Conservation (phyloP, 2,329 filamentous ascomycete species). For the Grosmannia serpens region DNA sequence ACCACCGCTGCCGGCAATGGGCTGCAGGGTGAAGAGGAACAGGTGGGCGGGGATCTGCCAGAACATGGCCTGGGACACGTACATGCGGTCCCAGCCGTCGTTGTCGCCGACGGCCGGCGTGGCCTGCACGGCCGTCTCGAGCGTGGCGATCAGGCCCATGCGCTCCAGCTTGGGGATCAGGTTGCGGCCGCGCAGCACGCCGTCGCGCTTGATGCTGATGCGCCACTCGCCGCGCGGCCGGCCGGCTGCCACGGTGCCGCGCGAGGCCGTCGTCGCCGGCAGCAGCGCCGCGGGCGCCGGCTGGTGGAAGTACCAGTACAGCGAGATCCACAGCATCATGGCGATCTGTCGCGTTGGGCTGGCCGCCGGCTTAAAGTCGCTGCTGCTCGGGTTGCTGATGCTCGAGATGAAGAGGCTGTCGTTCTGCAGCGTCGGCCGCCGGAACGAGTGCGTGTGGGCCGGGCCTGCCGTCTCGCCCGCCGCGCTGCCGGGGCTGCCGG, state of each 20-base stretch:
- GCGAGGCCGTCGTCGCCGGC: conserved; percentile 45
- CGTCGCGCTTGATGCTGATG: conserved; percentile 73
- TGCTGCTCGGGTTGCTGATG: conserved; percentile 71
- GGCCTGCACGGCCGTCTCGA: conserved; percentile 60
- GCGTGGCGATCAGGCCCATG: conserved; percentile 73
- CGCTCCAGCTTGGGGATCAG: conserved; percentile 83
- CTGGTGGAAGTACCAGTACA: conserved; percentile 98
- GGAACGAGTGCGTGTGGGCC: conserved; percentile 51
- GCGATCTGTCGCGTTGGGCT: conserved; percentile 84
- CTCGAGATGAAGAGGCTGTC: conserved; percentile 88
- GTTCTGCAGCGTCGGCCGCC: conserved; percentile 59
- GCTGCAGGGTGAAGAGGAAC: conserved; percentile 77
- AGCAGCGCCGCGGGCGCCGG: conserved; percentile 56
- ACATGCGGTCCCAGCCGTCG: conserved; percentile 68
- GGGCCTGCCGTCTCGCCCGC: conserved; percentile 10
- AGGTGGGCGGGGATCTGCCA: conserved; percentile 85
- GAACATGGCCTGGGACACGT: conserved; percentile 68
- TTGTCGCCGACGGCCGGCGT: conserved; percentile 26
- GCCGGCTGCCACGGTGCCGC: conserved; percentile 54
- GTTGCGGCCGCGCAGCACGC: conserved; percentile 75
- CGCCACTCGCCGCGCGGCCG: conserved; percentile 78
- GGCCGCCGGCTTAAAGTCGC: conserved; percentile 65
- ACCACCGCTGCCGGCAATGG: conserved; percentile 18
- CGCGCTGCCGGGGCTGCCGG: no score
- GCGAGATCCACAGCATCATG: conserved; percentile 90